Base-by-base conservation (phyloP, 805 yeast genomes). In the Phaffomyces opuntiae region DNA sequence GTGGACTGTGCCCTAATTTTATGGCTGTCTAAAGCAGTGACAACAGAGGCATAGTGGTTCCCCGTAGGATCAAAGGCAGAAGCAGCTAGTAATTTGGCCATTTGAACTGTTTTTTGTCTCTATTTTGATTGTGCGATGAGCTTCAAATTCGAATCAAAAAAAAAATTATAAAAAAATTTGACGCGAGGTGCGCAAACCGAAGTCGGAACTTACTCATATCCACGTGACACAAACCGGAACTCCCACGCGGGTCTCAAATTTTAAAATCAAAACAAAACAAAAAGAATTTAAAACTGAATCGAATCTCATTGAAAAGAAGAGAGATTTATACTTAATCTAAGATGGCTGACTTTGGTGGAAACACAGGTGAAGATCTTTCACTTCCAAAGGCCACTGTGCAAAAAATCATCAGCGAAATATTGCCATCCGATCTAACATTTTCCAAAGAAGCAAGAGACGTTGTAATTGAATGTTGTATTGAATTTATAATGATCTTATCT, bases 361-460 rank as follows among this genome's bases (percentile, higher is more conserved):
- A 49, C 9, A 40, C 47, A 21, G 46, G 40, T n/a, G 75, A 71
- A 43, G 75, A 71, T 38, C 62, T 71, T 19, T 63, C 74, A 34
- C 58, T 71, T 29, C 75, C 75, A 14, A 71, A 71, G 66, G 99
- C 99, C 3, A 93, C 99, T 0, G 98, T 93, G 2, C 98, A 91
- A 62, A 93, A 93, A 64, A 88, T 93, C 41, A 83, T 93, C 17
- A 75, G 89, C 4, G 99, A 93, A 58, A 86, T 93, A 32, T 71
- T 91, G 29, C 96, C 96, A 16, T 68, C 78, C n/a, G 97, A 90
- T 59, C 73, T 87, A 46, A 81, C 90, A 7, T 88, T 91, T 55
- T 80, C 96, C 36, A 86, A 90, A 54, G 98, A 93, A 53, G 95
- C 97, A 3, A 73, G 97, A 47, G 98, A 91, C 59, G 93, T 96